Conservation (phyloP, 139 green algal species). For the Chlorokybus atmophyticus region DNA sequence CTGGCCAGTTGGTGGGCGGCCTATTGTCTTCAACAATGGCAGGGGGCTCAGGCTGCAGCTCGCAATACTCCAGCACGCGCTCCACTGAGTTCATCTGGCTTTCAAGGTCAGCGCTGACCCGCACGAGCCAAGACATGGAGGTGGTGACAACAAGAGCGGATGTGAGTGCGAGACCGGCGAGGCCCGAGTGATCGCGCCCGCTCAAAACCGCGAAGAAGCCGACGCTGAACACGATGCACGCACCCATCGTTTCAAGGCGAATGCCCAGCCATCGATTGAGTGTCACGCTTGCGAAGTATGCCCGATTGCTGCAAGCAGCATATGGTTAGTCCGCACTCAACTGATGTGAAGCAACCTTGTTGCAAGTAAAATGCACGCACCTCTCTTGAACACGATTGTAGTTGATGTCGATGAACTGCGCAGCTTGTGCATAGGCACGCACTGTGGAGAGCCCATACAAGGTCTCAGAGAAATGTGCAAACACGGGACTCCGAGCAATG, state of each 20-base stretch:
- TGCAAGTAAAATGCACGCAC: too few species aligned
- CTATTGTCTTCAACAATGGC: conserved; percentile 10
- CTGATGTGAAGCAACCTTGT: too few species aligned
- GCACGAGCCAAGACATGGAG: conserved; percentile 68
- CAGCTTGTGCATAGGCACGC: too few species aligned
- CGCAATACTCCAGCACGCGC: conserved; percentile 10
- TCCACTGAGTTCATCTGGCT: conserved; percentile 31
- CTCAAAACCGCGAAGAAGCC: conserved; percentile 45
- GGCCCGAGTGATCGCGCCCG: conserved; percentile 30
- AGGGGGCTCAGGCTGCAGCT: conserved; percentile 16
- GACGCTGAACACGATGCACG: conserved; percentile 42
- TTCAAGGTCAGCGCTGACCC: conserved; percentile 67
- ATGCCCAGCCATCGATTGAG: conserved; percentile 56
- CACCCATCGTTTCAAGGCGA: conserved; percentile 34
- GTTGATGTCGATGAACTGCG: too few species aligned
- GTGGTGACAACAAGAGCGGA: conserved; percentile 60
- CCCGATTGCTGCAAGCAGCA: too few species aligned
- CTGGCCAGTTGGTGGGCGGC: conserved; percentile 38
- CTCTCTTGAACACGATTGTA: too few species aligned
- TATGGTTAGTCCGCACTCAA: too few species aligned
- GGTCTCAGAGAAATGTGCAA: too few species aligned
- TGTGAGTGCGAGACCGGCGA: conserved; percentile 73
- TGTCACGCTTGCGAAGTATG: too few species aligned
- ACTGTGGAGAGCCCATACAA: too few species aligned
- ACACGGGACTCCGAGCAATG: too few species aligned